Conservation (phyloP, 768 basidiomycete genomes). For the Pilatotrama ljubarskyi region DNA sequence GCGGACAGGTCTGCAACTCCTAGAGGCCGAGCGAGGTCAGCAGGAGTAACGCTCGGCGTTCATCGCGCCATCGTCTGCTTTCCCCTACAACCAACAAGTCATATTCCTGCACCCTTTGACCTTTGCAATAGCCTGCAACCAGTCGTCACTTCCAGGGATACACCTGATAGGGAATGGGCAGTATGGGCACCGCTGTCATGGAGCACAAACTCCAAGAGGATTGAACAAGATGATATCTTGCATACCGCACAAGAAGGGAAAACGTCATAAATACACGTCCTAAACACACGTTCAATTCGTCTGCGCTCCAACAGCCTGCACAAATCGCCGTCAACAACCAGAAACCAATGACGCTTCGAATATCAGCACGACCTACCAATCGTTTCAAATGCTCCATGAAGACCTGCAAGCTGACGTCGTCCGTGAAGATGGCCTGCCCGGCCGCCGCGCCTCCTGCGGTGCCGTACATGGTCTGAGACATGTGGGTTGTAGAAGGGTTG, state of each 20-base stretch:
- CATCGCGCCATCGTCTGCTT: too few species aligned
- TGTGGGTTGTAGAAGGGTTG: conserved; percentile 97
- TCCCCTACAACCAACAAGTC: too few species aligned
- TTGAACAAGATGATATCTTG: background rate
- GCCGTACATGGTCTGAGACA: conserved; percentile 92
- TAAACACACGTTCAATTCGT: conserved; percentile 44
- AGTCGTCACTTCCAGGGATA: too few species aligned
- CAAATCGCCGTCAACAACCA: too few species aligned
- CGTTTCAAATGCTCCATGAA: conserved; percentile 98
- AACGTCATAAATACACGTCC: conserved; percentile 18
- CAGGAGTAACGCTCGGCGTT: too few species aligned
- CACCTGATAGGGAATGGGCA: too few species aligned
- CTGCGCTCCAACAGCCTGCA: conserved; percentile 66
- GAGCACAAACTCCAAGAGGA: too few species aligned
- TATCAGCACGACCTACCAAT: conserved; percentile 53
- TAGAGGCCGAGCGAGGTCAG: too few species aligned
- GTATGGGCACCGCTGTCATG: too few species aligned
- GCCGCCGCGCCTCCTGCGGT: conserved; percentile 59
- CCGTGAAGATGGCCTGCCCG: conserved; percentile 96
- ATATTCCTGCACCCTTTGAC: too few species aligned
- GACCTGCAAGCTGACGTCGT: conserved; percentile 96
- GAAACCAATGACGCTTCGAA: background rate
- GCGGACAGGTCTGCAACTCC: too few species aligned
- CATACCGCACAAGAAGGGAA: conserved; percentile 2
- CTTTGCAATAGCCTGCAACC: too few species aligned